A percentile compares a stretch with the other conserved stretches of the same genome.
Evolutionary conservation across 495 filamentous ascomycete genomes (phyloP).

Genomic region (Melanomma pulvis-pyrius): DNA sequence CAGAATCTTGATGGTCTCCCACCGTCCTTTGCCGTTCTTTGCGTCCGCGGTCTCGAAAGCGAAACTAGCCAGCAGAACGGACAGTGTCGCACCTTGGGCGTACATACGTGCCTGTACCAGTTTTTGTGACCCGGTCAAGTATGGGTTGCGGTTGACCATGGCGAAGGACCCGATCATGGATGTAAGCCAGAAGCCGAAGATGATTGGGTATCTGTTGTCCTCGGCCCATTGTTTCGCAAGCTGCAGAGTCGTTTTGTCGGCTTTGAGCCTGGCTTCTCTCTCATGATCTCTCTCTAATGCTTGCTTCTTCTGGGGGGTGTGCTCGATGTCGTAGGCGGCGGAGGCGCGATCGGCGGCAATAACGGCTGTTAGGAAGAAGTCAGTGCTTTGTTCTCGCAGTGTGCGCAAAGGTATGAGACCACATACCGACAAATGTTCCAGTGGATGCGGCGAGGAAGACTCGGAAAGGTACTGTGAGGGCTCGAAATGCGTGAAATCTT

Average conservation of each 20-base stretch:
- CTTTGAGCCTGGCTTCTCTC: slow-evolving; percentile 54
- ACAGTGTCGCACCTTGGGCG: slow-evolving; percentile 92
- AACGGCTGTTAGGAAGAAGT: slow-evolving; percentile 58
- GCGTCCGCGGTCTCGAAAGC: slow-evolving; percentile 88
- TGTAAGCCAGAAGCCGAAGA: slow-evolving; percentile 80
- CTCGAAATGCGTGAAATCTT: slow-evolving; percentile 72
- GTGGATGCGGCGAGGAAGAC: slow-evolving; percentile 84
- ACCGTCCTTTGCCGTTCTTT: slow-evolving; percentile 71
- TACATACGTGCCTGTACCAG: slow-evolving; percentile 97
- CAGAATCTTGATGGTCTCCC: slow-evolving; percentile 71
- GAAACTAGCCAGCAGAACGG: slow-evolving; percentile 83
- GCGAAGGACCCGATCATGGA: slow-evolving; percentile 77
- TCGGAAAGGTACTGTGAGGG: slow-evolving; percentile 84
- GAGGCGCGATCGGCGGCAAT: slow-evolving; percentile 80
- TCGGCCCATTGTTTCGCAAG: slow-evolving; percentile 62
- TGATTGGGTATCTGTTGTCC: slow-evolving; percentile 87
- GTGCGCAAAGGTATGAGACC: background rate
- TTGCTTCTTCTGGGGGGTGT: slow-evolving; percentile 62
- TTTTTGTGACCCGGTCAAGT: slow-evolving; percentile 79
- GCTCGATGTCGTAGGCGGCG: slow-evolving; percentile 68
- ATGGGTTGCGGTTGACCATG: slow-evolving; percentile 76
- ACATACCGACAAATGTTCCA: slow-evolving; percentile 74
- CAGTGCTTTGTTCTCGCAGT: background rate
- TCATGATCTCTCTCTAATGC: slow-evolving; percentile 66
- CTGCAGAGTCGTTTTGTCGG: slow-evolving; percentile 59